Base-by-base conservation (phyloP, 345 rosid genomes). In the Barbarea vulgaris region DNA sequence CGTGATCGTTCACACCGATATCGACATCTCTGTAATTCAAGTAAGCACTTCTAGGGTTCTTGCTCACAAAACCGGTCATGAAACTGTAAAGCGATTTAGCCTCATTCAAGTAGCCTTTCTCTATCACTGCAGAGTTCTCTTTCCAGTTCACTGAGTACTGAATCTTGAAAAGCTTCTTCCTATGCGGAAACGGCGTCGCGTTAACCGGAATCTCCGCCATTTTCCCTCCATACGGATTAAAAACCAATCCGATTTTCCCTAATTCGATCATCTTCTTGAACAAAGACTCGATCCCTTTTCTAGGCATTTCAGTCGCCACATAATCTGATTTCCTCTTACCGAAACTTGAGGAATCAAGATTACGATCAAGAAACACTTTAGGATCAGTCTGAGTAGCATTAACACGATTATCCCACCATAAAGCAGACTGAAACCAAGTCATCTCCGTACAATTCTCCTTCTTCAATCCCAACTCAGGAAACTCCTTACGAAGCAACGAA, bases 241-340 rank as follows among this genome's bases (percentile, higher is more conserved):
- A 82, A 17, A 86, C 87, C 4, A 89, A 19, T 0, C 88, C 91
- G 0, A 57, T 34, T 63, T 84, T 83, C 6, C 88, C 93, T 4
- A 82, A 9, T 6, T 85, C 78, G 0, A 83, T 76, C 89, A 88
- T 66, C 76, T 64, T 83, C n/a, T 84, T 63, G 85, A 87, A 89
- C 6, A 91, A 15, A 41, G 77, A 64, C 28, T 78, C 74, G 33
- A 91, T 48, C 11, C 65, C 82, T 0, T 62, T 37, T 60, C 57
- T 82, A 0, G 80, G 34, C 37, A 91, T 85, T 10, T 81, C 86
- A 0, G 64, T 75, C 22, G 30, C 81, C 0, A 90, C 89, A 30
- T 87, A 90, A 64, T 92, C 94, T 0, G 97, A 90, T 39, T 87
- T 92, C 77, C 89, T 83, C 74, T 91, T 91, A 7, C 77, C 24